Evolutionary conservation across 805 yeast species (phyloP), one percentile per base, ranked within the genome.

Genomic region (Nadsonia fulvescens): DNA sequence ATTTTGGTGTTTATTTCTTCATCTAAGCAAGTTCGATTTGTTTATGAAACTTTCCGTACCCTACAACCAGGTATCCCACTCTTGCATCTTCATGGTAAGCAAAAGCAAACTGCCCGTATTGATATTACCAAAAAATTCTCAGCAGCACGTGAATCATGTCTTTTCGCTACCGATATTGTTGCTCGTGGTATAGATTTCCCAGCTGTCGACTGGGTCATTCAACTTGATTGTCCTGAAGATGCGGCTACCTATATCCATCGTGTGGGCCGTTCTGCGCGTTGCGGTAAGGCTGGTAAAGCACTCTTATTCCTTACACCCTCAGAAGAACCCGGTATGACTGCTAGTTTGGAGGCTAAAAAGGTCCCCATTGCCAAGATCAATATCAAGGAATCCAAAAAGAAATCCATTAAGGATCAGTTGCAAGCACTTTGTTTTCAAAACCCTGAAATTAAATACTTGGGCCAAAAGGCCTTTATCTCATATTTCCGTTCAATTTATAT

Each of bases 111-210:
- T n/a, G 72, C 92, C 2, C 61, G 94, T 39, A 58, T 78, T 31
- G 95, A 82, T 40, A 74, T 89, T 5, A 67, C 86, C 1, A 58
- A 61, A 29, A 76, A 76, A 47, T 81, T 79, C 47, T 64, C 81
- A 6, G 66, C 71, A 31, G 71, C 91, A 2, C 76, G 74, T 37
- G 66, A 75, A 28, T 77, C 78, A 9, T 79, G 93, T 53, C 53
- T 81, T 24, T 70, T 81, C 43, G 89, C 93, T 1, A 81, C 94
- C 0, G 94, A 81, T 51, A 73, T 81, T 23, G 93, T 79, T 8
- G 93, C 94, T 1, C 58, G 94, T 46, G 94, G 94, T 10, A 63
- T 81, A 20, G 94, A 81, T 47, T 79, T 82, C 49, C 93, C 94
- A 0, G 77, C 83, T 5, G 77, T 81, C 25, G 91, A 82, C 43